Base-by-base conservation (phyloP, 2,329 filamentous ascomycete species). In the Sarocladiaceae sp. region DNA sequence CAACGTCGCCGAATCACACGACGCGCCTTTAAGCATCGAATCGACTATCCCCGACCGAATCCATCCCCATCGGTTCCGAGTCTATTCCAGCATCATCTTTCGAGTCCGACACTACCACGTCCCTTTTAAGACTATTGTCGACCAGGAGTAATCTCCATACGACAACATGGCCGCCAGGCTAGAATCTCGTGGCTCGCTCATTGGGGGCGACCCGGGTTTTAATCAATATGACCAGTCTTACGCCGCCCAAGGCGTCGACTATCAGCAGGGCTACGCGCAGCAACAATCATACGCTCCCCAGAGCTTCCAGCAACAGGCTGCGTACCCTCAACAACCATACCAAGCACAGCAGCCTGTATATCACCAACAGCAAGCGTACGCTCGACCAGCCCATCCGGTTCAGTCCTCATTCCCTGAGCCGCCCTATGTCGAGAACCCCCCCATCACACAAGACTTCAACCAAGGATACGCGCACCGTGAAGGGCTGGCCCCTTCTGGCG, bases 181-280 rank as follows among this genome's bases (percentile, higher is more conserved):
- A 53, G 71, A 72, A 51, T 71, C 69, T 55, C 67, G 66, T 58
- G 69, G 69, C 58, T 70, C 68, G 51, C 62, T 72, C 58, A 63
- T 72, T 42, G 66, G 69, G 57, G 63, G 59, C 53, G 69, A 73
- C 56, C 64, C 62, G n/a, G 64, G 61, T 46, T 72, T 66, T 58
- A 62, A 65, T 49, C 69, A 72, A 49, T 60, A 59, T 50, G 59
- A 60, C 50, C 58, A 52, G 18, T 56, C 60, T 28, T 58, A 62
- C 53, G 36, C 53, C 35, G 59, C 55, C 51, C 57, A 64, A 37
- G 57, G 53, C 53, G 59, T 59, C 55, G 58, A 61, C 40, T 65
- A 64, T 51, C 57, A 61, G 15, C 61, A 62, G 52, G 62, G 62
- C 42, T 70, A 66, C 56, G 60, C 62, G 51, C 64, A 69, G 55